Base-by-base conservation (phyloP, 2,329 filamentous ascomycete genomes). In the Geoglossum cookeanum region DNA sequence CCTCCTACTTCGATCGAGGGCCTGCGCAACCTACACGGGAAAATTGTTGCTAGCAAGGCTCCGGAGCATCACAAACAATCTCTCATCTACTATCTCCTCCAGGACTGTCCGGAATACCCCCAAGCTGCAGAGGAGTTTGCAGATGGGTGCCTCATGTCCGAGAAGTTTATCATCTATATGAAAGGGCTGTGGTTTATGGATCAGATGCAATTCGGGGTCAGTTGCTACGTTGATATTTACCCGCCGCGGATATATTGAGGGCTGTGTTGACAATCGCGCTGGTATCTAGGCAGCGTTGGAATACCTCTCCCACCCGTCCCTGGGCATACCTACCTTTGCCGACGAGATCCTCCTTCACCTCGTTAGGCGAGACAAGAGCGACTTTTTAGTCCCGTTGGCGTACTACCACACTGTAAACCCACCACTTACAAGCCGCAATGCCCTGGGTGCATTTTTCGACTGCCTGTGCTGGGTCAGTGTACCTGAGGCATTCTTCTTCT, bases 141-240 rank as follows among this genome's bases (percentile, higher is more conserved):
- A 32, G 22, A 51, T 7, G 13, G 17, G 6, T 57, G 22, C 29
- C 44, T 49, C 17, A 32, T 94, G 55, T 86, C 88, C 1, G 75
- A 77, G 57, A 87, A 83, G 62, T 94, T 91, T 68, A 80, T 83
- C 68, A 80, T 86, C 51, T 86, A 90, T 63, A 87, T 92, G 70
- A 81, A 85, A 63, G 88, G 88, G 0, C 71, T 94, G 8, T 94
- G 87, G 86, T 75, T 85, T 63, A 74, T 94, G 67, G 88, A 94
- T 65, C 78, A 79, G 48, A 72, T 81, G 49, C 75, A 87, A 58
- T 89, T 87, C 64, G 72, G 76, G 62, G 81, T 84, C 65, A 5
- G 69, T 22, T 22, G 59, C 47, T 44, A 11, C 7, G 30, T 39
- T 29, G 7, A 55, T 37, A 39, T 51, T 7, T 7, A 33, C 27